Evolutionary conservation across 164 flowering plant species (phyloP), one percentile per base, ranked within the genome.

Genomic region (Macadamia integrifolia): DNA sequence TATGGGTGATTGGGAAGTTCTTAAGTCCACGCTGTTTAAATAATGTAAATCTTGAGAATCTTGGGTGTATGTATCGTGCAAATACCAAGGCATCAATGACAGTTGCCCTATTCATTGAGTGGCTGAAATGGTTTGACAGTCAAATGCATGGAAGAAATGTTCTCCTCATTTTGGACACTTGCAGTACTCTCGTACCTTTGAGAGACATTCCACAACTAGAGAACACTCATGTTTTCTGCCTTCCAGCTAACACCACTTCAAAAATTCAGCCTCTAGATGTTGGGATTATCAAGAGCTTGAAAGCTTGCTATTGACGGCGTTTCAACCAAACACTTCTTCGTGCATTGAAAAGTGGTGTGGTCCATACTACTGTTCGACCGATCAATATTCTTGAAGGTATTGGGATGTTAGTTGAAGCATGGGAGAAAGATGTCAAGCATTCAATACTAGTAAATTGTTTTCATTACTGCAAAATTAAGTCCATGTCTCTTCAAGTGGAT

Each of bases 1-100:
- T 70, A 13, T 70, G 73, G 68, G 18, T 64, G 9, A 64, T 64
- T 64, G 66, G 66, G 0, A 64, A 64, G 6, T 64, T 46, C 44
- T 9, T 9, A 15, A 64, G 48, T 23, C 66, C 66, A 64, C 12
- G 58, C 29, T 64, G 44, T 13, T 70, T 56, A 32, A 70, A 70
- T 15, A 70, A 46, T 70, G 63, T 70, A 50, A 70, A 70, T 23
- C 13, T 35, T 14, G 49, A 44, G 17, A 69, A 64, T 58, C 29
- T 70, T 29, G 48, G 57, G 43, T 70, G 68, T 13, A 17, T 31
- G 1, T 70, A 70, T 64, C 67, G 62, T 14, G 67, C 62, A 3
- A 55, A 58, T 15, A 53, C 13, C n/a, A 64, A 58, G 50, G 62
- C 32, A 58, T 58, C 52, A 62, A 58, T 67, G 64, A 58, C 69